A percentile compares a stretch with the other conserved stretches of the same genome.
phyloP scores from a whole-genome alignment of 768 basidiomycete species.

The Mycena galericulata region DNA sequence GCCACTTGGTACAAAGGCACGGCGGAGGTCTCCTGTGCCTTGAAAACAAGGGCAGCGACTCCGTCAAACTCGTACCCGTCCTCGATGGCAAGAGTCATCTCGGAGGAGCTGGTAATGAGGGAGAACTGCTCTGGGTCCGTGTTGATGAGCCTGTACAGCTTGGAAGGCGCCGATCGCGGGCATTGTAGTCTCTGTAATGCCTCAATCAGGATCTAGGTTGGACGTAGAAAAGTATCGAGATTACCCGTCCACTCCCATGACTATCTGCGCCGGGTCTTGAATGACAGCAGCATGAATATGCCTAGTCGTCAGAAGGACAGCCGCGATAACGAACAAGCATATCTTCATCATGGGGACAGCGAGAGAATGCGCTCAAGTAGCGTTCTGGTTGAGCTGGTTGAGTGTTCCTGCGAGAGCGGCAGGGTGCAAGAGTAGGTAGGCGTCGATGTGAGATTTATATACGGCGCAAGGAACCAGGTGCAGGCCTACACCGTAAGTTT shows the following conservation, averaged over 20 bases:
- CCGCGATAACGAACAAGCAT: not conserved
- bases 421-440: not conserved
- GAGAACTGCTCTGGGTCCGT: slow-evolving; percentile 19
- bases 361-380: too few relatives aligned
- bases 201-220: too few relatives aligned
- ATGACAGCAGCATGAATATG: not conserved
- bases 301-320: not conserved
- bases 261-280: not conserved
- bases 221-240: not conserved
- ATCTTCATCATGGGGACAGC: not conserved
- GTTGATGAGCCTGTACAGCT: slow-evolving; percentile 14
- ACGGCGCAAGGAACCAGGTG: too few relatives aligned
- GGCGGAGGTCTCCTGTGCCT: not conserved
- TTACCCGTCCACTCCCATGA: not conserved
- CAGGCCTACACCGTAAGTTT: too few relatives aligned
- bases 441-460: too few relatives aligned
- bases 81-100: too few relatives aligned
- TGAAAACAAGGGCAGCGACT: slow-evolving; percentile 10
- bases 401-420: too few relatives aligned
- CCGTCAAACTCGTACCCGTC: slow-evolving; percentile 24
- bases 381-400: too few relatives aligned
- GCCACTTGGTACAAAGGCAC: slow-evolving; percentile 26
- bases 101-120: not conserved
- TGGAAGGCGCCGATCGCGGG: not conserved
- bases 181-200: not conserved